These are phyloP conservation scores for Orbilia ellipsospora DNA, from an alignment of 2,329 filamentous ascomycete genomes.

Conservation along the genomic window DNA sequence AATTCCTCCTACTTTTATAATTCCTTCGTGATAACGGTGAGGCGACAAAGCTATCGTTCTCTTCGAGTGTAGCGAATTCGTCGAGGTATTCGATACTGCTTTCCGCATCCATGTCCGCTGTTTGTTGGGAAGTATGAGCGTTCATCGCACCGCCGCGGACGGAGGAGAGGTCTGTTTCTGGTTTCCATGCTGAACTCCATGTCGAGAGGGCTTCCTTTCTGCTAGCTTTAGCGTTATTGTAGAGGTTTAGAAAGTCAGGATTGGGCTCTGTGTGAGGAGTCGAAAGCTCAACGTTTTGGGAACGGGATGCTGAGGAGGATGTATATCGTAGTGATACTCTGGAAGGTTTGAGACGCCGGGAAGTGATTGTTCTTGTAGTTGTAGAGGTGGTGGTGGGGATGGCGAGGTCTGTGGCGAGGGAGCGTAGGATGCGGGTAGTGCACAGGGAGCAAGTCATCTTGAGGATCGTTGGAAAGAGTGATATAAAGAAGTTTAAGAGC, in stretches of 20 bases:
- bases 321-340: conserved; percentile 30
- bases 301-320: conserved; percentile 30
- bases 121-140: neutral
- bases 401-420: conserved; percentile 33
- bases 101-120: no score
- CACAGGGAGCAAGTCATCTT: conserved; percentile 43
- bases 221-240: conserved; percentile 13
- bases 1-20: neutral
- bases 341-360: neutral
- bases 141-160: conserved; percentile 27
- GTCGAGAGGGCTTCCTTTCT: conserved; percentile 27
- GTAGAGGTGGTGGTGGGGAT: conserved; percentile 10
- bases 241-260: conserved; percentile 36
- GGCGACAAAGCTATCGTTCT: no score
- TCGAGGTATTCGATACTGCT: conserved; percentile 25
- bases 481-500: neutral
- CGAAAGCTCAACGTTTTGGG: conserved; percentile 38
- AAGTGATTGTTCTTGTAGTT: conserved; percentile 14
- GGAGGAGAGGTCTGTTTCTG: conserved; percentile 36
- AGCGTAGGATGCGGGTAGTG: conserved; percentile 48
- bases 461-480: neutral
- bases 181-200: conserved; percentile 40
- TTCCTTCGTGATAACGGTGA: neutral
- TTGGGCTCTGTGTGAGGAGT: neutral
- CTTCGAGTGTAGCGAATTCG: conserved; percentile 13